Percentiles rank a stretch among this genome's conserved stretches.
phyloP scores from a whole-genome alignment of 148 eudicot species.

The Rhododendron williamsianum region DNA sequence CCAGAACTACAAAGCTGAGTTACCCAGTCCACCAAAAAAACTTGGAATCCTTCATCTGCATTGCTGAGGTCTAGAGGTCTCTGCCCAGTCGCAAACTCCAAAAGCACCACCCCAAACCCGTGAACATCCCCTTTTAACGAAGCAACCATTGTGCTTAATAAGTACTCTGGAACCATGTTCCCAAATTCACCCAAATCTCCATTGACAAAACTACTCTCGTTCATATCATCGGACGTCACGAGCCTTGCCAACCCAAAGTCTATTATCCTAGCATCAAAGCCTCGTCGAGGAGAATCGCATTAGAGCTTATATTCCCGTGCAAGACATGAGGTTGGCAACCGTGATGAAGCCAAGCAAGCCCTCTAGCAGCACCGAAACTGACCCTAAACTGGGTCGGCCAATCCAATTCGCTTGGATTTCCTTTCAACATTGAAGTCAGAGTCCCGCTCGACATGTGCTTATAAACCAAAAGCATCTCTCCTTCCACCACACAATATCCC shows the following conservation, averaged over 20 bases:
- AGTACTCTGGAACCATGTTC: conserved; percentile 75
- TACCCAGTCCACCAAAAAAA: conserved; percentile 85
- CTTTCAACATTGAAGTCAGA: conserved; percentile 39
- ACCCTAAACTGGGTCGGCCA: conserved; percentile 70
- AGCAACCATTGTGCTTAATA: conserved; percentile 59
- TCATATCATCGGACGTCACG: conserved; percentile 37
- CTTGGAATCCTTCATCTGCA: conserved; percentile 63
- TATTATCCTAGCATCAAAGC: conserved; percentile 66
- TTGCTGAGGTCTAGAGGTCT: conserved; percentile 59
- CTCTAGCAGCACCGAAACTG: conserved; percentile 68
- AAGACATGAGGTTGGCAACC: conserved; percentile 68
- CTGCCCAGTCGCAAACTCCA: conserved; percentile 76
- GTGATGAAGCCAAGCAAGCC: conserved; percentile 93
- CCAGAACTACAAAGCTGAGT: conserved; percentile 50
- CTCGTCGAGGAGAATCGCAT: conserved; percentile 70
- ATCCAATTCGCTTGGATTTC: conserved; percentile 36
- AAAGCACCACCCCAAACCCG: conserved; percentile 72
- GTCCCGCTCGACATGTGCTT: conserved; percentile 77
- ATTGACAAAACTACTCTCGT: conserved; percentile 53
- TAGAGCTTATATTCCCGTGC: conserved; percentile 77
- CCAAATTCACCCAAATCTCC: conserved; percentile 86
- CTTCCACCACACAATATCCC: conserved; percentile 80
- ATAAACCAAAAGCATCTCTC: conserved; percentile 84
- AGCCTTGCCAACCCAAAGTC: conserved; percentile 74
- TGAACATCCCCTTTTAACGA: conserved; percentile 79